Base-by-base conservation (phyloP, 306 rosid species). In the Notholithocarpus densiflorus region DNA sequence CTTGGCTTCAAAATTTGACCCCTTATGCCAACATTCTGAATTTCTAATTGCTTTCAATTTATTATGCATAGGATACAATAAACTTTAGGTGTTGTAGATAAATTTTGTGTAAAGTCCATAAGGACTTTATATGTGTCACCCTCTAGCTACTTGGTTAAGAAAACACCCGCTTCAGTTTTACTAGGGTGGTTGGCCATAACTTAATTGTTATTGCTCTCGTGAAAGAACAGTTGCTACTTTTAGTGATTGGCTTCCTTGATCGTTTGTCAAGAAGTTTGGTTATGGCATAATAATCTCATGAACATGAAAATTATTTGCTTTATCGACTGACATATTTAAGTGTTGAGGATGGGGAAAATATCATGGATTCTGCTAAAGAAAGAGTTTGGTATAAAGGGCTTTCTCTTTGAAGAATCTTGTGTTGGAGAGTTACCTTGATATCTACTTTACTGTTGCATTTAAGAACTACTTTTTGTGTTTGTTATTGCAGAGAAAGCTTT, bases 1-100 rank as follows among this genome's bases (percentile, higher is more conserved):
- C 99, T 2, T 93, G 97, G 99, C 85, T 91, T 1, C 97, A 88
- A 72, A 87, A 68, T 61, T 68, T 89, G 72, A 90, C 94, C 80
- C 86, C 97, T 29, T 81, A 72, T 71, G 80, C 95, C 75, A 88
- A 84, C 79, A 70, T 93, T 74, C 79, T 90, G 2, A 95, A 93
- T 73, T 88, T 89, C 70, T 86, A 81, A 59, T 56, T 74, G 17
- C 72, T 34, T 66, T 14, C 31, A 12, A 21, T 66, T 66, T 34
- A 19, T 66, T n/a, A 66, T 19, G 18, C 32, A 4, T 5, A 7
- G 24, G 62, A 20, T 9, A 24, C 27, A 81, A 81, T 64, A 72
- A 51, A 34, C 37, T 32, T 69, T 61, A 34, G 68, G 55, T 17
- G 3, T 1, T 83, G 87, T 80, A 77, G 84, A 83, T 70, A 80